phyloP scores from a whole-genome alignment of 768 basidiomycete species.

The Termitomyces sp. region DNA sequence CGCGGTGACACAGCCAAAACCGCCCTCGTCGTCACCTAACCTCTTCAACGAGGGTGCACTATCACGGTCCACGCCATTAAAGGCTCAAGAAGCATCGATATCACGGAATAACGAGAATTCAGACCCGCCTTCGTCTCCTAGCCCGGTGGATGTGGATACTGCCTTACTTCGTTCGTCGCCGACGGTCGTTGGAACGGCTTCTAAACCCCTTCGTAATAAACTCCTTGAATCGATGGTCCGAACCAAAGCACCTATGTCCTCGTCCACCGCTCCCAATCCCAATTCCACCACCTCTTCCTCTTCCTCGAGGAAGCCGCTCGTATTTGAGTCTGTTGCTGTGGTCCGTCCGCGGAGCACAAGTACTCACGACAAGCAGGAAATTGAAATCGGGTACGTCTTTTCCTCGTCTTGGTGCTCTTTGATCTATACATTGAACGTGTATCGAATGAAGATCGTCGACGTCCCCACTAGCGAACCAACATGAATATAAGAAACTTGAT shows the following conservation, averaged over 20 bases:
- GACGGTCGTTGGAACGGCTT: slow-evolving; percentile 3
- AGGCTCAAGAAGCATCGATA: not conserved
- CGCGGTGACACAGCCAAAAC: slow-evolving; percentile 2
- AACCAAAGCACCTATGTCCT: slow-evolving; percentile 15
- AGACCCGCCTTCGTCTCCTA: not conserved
- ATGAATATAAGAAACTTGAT: not conserved
- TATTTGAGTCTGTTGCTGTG: slow-evolving; percentile 17
- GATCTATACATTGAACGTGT: not conserved
- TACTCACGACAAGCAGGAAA: not conserved
- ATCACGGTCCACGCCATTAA: not conserved
- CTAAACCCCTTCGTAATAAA: not conserved
- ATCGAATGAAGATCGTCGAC: not conserved
- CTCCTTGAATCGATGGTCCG: slow-evolving; percentile 2
- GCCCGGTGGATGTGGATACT: not conserved
- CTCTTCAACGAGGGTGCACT: not conserved
- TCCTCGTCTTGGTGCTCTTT: not conserved
- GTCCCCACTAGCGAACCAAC: not conserved
- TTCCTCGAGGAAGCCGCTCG: slow-evolving; percentile 16
- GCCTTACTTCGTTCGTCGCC: not conserved
- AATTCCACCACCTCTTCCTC: not conserved
- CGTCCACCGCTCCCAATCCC: slow-evolving; percentile 18
- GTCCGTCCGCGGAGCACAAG: not conserved
- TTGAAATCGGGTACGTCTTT: not conserved
- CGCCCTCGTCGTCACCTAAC: no score
- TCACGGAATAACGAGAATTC: not conserved